Evolutionary conservation across 1,139 yeast species (phyloP), one percentile per base, ranked within the genome.

Genomic region (Candida gigantensis): DNA sequence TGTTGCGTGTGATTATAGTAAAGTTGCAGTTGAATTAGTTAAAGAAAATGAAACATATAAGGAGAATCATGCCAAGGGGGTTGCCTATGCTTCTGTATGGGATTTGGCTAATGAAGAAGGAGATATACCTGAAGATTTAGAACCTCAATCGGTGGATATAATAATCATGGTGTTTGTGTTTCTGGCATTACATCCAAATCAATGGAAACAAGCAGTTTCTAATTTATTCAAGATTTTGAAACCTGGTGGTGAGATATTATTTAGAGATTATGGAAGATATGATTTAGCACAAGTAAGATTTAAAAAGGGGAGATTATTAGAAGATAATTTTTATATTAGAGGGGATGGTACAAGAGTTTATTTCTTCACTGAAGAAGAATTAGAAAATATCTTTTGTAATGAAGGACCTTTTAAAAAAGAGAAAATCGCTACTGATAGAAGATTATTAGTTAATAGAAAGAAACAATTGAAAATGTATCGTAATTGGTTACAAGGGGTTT

Each of bases 261-360:
- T 94, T 60, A 72, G 99, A 54, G 99, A 92, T 60, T 92, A 92
- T 57, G 97, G 97, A 3, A 76, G 97, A 46, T 92, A 90, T 54
- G 99, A 92, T 60, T 69, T 94, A 58, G 96, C 98, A 0, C 99
- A 92, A 57, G 85, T 92, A 35, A 68, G 99, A 51, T 89, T 92
- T 68, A 94, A 92, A 60, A 87, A 86, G 57, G 85, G 87, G 31
- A 76, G 98, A 52, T 65, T 88, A 30, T 61, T 92, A 41, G 96
- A 88, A 39, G 97, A 92, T 39, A 90, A 92, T 60, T 92, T 92
- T 56, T 92, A 92, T 60, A 88, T 90, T 28, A 77, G 99, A 53
- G 99, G 99, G 26, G 99, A 92, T 57, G 98, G 98, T 35, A 92
- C 99, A 1, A 73, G 98, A 50, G 98, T 94, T 9, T 92, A 92